phyloP scores from a whole-genome alignment of 768 basidiomycete genomes.

The Lactarius vividus region DNA sequence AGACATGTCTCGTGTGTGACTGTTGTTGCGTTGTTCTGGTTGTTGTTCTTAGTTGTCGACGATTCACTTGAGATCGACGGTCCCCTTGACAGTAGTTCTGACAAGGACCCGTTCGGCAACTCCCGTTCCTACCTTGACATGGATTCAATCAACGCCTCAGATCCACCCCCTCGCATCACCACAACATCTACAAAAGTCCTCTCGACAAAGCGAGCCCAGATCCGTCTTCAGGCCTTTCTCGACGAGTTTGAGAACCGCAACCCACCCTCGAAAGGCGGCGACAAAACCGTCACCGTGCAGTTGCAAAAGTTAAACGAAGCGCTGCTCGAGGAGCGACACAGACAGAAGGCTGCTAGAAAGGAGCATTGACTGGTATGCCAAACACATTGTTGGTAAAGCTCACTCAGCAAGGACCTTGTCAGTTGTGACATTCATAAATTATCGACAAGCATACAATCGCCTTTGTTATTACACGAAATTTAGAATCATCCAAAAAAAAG shows the following conservation, averaged over 20 bases:
- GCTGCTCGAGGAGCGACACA: conserved; percentile 33
- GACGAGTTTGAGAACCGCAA: conserved; percentile 35
- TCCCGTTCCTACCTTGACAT: conserved; percentile 1
- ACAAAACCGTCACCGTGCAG: conserved; percentile 38
- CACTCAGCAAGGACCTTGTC: not conserved
- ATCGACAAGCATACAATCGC: not conserved
- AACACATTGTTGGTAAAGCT: not conserved
- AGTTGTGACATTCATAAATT: not conserved
- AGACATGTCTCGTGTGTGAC: conserved; percentile 57
- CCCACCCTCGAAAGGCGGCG: conserved; percentile 34
- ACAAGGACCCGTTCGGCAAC: conserved; percentile 5
- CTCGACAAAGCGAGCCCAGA: conserved; percentile 32
- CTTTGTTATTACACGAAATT: not conserved
- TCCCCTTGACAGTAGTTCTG: not conserved
- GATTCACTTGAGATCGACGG: not conserved
- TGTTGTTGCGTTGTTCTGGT: not conserved
- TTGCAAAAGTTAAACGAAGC: conserved; percentile 38
- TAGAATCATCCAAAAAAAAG: not conserved
- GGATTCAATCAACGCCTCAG: conserved; percentile 28
- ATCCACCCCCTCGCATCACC: conserved; percentile 24
- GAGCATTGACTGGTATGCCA: not conserved
- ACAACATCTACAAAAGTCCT: conserved; percentile 24
- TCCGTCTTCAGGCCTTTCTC: conserved; percentile 33
- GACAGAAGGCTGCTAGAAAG: conserved; percentile 7
- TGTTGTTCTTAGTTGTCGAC: conserved; percentile 2